Evolutionary conservation across 441 rosid species (phyloP), one percentile per base, ranked within the genome.

Genomic region (Viola pubescens): DNA sequence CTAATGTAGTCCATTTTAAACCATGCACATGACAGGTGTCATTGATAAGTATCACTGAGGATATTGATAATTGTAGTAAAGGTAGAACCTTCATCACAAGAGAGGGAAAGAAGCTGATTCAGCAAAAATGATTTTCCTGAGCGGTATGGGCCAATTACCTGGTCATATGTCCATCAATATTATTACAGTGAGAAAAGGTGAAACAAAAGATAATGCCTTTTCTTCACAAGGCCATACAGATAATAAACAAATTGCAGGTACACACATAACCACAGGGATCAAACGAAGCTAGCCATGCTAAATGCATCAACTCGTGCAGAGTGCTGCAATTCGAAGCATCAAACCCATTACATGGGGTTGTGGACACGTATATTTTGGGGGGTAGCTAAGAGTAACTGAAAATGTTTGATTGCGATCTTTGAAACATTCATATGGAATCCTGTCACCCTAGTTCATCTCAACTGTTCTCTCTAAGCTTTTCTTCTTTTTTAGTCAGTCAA

Each of bases 131-230:
- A 94, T 74, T 94, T 94, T 65, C 99, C 99, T 7, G 99, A 94
- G 60, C 99, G 95, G 61, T 94, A 90, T 40, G 99, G 99, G 57
- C 97, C 99, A 73, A 94, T 94, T 41, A 90, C 97, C 97, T 94
- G 81, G 71, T 67, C 60, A 70, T 66, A 56, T 58, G 75, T 71
- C 60, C 65, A 68, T 67, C 61, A 47, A 63, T 50, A 16, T 16
- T 16, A 16, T 52, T 49, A 60, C 58, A 37, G 49, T 60, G 57
- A 69, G 59, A 47, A 66, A 19, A 37, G 0, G 60, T 56, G 45
- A 58, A 56, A 42, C n/a, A 58, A 50, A 59, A 51, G 11, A 45
- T 9, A 41, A 46, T 37, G 49, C 9, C 0, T 47, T 53, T 66
- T 47, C 48, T 60, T 54, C 63, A 54, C 42, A 61, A 37, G 13